These are phyloP conservation scores for Umbelopsis vinacea DNA, from an alignment of 192 early-diverging fungal genomes.

Conservation along the genomic window DNA sequence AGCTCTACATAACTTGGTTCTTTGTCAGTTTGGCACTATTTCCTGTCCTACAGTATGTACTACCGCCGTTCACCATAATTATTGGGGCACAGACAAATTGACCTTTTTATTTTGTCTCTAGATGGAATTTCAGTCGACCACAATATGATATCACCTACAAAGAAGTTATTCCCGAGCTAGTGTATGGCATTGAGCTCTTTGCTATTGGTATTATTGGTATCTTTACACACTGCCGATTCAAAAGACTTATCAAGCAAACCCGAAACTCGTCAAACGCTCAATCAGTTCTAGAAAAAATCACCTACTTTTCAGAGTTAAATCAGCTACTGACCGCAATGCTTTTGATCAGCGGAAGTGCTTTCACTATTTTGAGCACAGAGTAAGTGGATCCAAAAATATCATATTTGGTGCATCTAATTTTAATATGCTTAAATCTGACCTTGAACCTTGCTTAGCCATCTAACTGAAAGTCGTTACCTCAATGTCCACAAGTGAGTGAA, in stretches of 20 bases:
- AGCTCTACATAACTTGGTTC: conserved; percentile 43
- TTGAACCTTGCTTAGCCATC: not conserved
- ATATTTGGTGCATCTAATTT: not conserved
- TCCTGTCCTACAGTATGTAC: conserved; percentile 2
- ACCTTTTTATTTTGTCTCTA: not conserved
- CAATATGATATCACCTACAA: conserved; percentile 24
- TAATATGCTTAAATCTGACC: not conserved
- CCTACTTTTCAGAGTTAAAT: conserved; percentile 28
- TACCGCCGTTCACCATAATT: not conserved
- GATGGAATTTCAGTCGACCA: conserved; percentile 25
- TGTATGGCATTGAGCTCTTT: conserved; percentile 35
- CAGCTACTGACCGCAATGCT: conserved; percentile 18
- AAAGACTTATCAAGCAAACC: conserved; percentile 5
- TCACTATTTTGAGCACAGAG: conserved; percentile 29
- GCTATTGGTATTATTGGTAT: conserved; percentile 8
- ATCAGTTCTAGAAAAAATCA: conserved; percentile 19
- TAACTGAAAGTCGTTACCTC: not conserved
- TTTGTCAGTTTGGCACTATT: conserved; percentile 15
- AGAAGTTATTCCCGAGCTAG: conserved; percentile 47
- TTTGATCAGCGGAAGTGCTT: conserved; percentile 10
- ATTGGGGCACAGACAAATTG: not conserved
- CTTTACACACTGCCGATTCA: not conserved
- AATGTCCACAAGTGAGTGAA: conserved; percentile 6
- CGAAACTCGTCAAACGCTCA: conserved; percentile 17
- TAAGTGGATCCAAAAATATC: not conserved